These are phyloP conservation scores for Lipomyces chichibuensis DNA, from an alignment of 805 yeast species.

Conservation along the genomic window DNA sequence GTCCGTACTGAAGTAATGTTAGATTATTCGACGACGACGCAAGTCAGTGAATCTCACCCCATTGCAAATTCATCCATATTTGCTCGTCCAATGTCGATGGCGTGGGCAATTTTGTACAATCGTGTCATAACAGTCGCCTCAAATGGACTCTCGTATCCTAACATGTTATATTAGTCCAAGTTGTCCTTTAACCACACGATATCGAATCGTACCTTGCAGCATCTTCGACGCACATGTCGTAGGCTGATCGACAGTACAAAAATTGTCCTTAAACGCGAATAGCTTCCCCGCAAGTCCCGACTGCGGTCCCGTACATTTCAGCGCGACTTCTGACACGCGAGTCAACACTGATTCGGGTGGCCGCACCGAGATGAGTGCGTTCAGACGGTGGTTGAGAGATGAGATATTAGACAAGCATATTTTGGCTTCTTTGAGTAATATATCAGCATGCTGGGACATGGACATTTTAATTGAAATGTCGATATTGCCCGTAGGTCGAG, in stretches of 20 bases:
- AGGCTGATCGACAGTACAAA: slow-evolving; percentile 63
- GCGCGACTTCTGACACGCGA: slow-evolving; percentile 7
- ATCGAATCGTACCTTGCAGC: slow-evolving; percentile 44
- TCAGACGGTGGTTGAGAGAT: slow-evolving; percentile 15
- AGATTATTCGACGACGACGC: not conserved
- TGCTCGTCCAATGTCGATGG: slow-evolving; percentile 68
- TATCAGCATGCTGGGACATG: not conserved
- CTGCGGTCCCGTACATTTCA: not conserved
- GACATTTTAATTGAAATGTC: not conserved
- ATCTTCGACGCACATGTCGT: slow-evolving; percentile 82
- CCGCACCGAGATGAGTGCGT: slow-evolving; percentile 26
- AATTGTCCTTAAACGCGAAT: slow-evolving; percentile 76
- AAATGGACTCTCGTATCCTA: slow-evolving; percentile 70
- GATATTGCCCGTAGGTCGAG: not conserved
- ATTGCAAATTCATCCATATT: slow-evolving; percentile 97
- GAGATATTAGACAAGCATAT: slow-evolving; percentile 18
- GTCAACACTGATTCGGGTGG: slow-evolving; percentile 13
- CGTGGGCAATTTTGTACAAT: slow-evolving; percentile 56
- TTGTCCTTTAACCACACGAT: not conserved
- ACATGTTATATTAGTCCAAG: not conserved
- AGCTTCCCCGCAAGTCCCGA: slow-evolving; percentile 42
- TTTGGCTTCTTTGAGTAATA: slow-evolving; percentile 18
- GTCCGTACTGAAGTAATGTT: slow-evolving; percentile 37
- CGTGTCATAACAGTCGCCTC: slow-evolving; percentile 71
- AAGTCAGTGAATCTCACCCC: slow-evolving; percentile 56